A percentile compares a stretch with the other conserved stretches of the same genome.
Evolutionary conservation across 345 rosid genomes (phyloP).

Genomic region (Noccaea caerulescens): DNA sequence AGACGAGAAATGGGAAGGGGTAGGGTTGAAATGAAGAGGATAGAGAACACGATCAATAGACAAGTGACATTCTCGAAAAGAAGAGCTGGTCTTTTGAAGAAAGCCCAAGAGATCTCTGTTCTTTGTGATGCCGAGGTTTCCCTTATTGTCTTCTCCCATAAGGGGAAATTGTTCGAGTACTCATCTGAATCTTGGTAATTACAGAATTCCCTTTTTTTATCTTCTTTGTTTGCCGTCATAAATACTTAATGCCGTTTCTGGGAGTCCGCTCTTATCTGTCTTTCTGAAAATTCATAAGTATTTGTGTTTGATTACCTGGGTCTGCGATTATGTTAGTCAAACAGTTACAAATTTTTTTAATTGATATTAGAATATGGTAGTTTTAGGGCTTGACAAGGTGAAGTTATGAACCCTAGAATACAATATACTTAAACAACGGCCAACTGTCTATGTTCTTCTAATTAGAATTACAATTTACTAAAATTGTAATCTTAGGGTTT

Average conservation of each 20-base stretch:
- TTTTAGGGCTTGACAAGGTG: constrained; percentile 5
- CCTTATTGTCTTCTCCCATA: constrained; percentile 73
- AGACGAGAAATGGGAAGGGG: constrained; percentile 64
- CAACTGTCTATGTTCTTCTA: no score
- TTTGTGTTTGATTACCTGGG: constrained; percentile 18
- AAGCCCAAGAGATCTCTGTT: constrained; percentile 84
- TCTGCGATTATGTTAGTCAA: not conserved
- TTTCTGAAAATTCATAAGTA: constrained; percentile 4
- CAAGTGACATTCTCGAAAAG: constrained; percentile 83
- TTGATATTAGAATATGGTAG: not conserved
- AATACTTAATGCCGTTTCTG: constrained; percentile 14
- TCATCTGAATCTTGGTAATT: constrained; percentile 64
- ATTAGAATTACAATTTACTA: no score
- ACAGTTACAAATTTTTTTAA: not conserved
- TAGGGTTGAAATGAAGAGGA: constrained; percentile 85
- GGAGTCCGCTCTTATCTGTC: constrained; percentile 8
- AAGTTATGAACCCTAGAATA: constrained; percentile 25
- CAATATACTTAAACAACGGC: not conserved
- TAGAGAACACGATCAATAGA: constrained; percentile 80
- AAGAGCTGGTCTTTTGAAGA: constrained; percentile 73
- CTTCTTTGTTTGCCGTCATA: constrained; percentile 35
- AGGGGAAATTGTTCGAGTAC: constrained; percentile 77
- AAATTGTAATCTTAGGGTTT: no score
- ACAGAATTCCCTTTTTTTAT: not conserved
- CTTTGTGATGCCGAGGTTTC: constrained; percentile 81